These are phyloP conservation scores for Talaromyces ruber DNA, from an alignment of 495 filamentous ascomycete genomes.

Conservation along the genomic window DNA sequence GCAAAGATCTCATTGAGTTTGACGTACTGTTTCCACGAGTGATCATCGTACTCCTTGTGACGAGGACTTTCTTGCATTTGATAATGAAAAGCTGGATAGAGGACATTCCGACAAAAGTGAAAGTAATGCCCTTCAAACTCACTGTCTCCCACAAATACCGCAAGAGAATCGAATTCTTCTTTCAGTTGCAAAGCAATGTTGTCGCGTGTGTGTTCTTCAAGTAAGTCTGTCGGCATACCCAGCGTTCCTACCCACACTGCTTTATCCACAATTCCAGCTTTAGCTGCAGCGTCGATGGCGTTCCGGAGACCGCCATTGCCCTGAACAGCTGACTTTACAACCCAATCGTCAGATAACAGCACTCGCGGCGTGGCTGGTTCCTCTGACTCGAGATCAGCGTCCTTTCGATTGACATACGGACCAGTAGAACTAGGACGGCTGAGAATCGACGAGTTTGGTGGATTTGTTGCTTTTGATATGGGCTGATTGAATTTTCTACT, in stretches of 20 bases:
- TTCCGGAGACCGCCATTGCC: constrained; percentile 88
- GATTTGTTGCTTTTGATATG: constrained; percentile 54
- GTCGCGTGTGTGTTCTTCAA: constrained; percentile 59
- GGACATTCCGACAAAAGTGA: constrained; percentile 86
- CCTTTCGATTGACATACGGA: constrained; percentile 14
- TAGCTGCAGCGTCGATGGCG: constrained; percentile 66
- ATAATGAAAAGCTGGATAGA: constrained; percentile 92
- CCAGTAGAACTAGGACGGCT: constrained; percentile 48
- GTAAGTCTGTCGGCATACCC: constrained; percentile 81
- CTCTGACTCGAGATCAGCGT: constrained; percentile 9
- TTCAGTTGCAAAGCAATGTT: constrained; percentile 73
- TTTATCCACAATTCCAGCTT: constrained; percentile 54
- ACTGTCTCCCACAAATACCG: constrained; percentile 75
- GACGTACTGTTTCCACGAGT: constrained; percentile 91
- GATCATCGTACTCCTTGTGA: constrained; percentile 94
- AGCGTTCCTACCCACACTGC: constrained; percentile 84
- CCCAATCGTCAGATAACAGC: constrained; percentile 62
- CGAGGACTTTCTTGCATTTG: constrained; percentile 94
- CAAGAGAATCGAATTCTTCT: constrained; percentile 69
- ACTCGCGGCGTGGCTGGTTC: constrained; percentile 39
- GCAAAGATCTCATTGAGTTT: constrained; percentile 86
- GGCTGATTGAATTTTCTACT: constrained; percentile 60
- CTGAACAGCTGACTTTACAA: constrained; percentile 73
- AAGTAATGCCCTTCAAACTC: constrained; percentile 89
- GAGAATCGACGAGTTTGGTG: constrained; percentile 62